Evolutionary conservation across 345 rosid genomes (phyloP).

Genomic region (Moricandia moricandioides): DNA sequence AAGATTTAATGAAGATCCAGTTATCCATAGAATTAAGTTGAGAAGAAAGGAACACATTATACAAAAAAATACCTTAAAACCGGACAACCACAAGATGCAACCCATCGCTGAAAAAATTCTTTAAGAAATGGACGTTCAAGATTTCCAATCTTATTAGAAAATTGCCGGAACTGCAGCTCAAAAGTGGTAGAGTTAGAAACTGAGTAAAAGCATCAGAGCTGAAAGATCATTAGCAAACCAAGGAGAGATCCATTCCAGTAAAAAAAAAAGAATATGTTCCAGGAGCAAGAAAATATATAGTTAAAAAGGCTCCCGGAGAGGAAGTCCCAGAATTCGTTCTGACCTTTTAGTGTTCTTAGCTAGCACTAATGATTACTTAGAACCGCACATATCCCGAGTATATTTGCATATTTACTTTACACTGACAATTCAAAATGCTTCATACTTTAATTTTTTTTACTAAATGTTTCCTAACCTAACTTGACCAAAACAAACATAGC

Average conservation of each 20-base stretch:
- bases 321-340: background rate
- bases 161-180: constrained; percentile 83
- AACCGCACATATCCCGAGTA: constrained; percentile 1
- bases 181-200: constrained; percentile 16
- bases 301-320: constrained; percentile 16
- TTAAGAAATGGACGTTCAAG: constrained; percentile 95
- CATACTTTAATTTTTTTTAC: background rate
- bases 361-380: constrained; percentile 11
- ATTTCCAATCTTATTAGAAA: constrained; percentile 87
- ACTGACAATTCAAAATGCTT: constrained; percentile 1
- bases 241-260: background rate
- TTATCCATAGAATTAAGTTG: constrained; percentile 5
- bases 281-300: background rate
- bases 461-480: background rate
- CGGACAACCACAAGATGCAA: constrained; percentile 84
- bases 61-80: constrained; percentile 60
- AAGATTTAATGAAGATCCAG: constrained; percentile 16
- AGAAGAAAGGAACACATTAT: constrained; percentile 7
- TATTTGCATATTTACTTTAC: constrained; percentile 1
- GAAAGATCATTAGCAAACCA: constrained; percentile 13
- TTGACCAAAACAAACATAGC: background rate
- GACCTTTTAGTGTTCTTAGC: background rate
- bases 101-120: constrained; percentile 95
- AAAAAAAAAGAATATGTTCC: background rate
- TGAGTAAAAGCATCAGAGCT: background rate